Evolutionary conservation across 805 yeast genomes (phyloP).

Genomic region (Yarrowia keelungensis): DNA sequence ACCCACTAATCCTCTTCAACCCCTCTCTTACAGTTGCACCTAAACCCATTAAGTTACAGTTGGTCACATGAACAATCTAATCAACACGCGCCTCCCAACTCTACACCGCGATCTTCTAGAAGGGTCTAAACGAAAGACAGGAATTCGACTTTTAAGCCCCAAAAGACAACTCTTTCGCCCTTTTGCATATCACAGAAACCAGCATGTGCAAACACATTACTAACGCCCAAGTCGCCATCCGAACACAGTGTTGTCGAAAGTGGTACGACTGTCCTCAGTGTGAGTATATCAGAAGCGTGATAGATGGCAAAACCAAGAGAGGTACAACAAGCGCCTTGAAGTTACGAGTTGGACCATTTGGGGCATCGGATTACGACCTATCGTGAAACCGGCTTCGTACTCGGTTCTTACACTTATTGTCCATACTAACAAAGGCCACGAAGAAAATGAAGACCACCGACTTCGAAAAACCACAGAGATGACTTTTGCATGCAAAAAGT

Average conservation of each 20-base stretch:
- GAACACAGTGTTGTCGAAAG: constrained; percentile 49
- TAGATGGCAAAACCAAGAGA: too few species aligned
- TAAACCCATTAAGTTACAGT: neutral
- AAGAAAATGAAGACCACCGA: constrained; percentile 47
- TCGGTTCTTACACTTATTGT: too few species aligned
- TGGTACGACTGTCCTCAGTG: constrained; percentile 51
- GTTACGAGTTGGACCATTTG: too few species aligned
- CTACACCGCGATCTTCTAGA: constrained; percentile 17
- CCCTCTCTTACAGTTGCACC: too few species aligned
- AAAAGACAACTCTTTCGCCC: neutral
- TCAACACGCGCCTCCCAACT: constrained; percentile 33
- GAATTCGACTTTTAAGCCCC: neutral
- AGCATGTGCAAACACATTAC: constrained; percentile 48
- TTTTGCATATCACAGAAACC: neutral
- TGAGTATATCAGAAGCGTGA: constrained; percentile 37
- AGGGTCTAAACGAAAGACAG: neutral
- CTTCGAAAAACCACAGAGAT: constrained; percentile 48
- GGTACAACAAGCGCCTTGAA: too few species aligned
- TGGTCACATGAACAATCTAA: constrained; percentile 36
- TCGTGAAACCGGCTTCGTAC: too few species aligned
- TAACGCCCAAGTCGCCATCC: constrained; percentile 50
- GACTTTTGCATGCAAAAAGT: constrained; percentile 49
- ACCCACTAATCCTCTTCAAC: too few species aligned
- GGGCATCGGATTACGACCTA: too few species aligned
- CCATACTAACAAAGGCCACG: constrained; percentile 44